Base-by-base conservation (phyloP, 257 asterid species). In the Salvia splendens region DNA sequence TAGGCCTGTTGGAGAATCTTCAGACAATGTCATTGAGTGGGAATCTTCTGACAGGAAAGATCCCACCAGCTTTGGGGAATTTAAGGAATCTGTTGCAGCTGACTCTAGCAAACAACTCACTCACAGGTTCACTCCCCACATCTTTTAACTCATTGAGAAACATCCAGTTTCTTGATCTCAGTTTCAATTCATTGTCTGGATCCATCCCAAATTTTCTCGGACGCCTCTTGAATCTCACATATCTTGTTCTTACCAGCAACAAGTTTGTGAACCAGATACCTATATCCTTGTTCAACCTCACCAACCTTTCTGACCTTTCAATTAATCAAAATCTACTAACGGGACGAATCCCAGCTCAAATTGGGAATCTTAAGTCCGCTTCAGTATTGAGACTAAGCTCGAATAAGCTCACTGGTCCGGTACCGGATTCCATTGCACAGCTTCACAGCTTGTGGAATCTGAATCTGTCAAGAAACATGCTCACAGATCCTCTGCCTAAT, bases 401-500 rank as follows among this genome's bases (percentile, higher is more conserved):
- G 10, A 92, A 92, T 68, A 78, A 79, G 75, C 79, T 92, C 14
- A 79, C 83, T 2, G 97, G 97, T 46, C 89, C 65, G 81, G 82
- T 92, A 67, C 98, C 98, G 12, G 91, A 78, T 36, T 75, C 98
- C 49, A 74, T 87, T 51, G 73, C 93, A 12, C 76, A 68, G 43
- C 28, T 92, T 33, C 86, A 71, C 16, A 82, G 30, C 73, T 70
- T 92, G 35, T 92, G 98, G 98, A 82, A 80, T 79, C 88, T 92
- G 40, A 89, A 86, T 69, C 67, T 92, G 14, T 86, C 97, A 1
- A 80, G 91, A 71, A 92, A 92, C 78, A 60, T n/a, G 32, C 78
- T 92, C 42, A 64, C 73, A 15, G 78, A 76, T 53, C 96, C 93
- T 56, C 71, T 92, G 72, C 97, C 98, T 8, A 75, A 63, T 6